Conservation (phyloP, 345 rosid species). For the Rhodomyrtus tomentosa region DNA sequence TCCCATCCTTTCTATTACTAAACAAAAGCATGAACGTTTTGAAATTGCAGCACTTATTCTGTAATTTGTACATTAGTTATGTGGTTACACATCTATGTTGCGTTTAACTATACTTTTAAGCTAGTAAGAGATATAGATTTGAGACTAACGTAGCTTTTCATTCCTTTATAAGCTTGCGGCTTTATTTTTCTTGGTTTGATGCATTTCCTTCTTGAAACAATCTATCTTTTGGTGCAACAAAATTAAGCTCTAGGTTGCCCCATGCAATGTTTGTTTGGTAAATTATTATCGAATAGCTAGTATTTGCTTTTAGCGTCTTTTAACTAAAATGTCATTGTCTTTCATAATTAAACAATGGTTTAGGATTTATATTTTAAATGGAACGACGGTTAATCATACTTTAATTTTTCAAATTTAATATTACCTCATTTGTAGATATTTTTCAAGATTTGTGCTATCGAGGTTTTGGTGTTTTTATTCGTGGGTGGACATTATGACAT, state of each 20-base stretch:
- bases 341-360: background rate
- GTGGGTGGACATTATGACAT: accelerated
- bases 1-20: background rate
- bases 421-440: background rate
- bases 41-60: background rate
- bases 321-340: background rate
- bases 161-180: background rate
- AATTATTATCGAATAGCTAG: background rate
- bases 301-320: background rate
- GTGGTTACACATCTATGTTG: background rate
- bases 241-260: background rate
- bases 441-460: background rate
- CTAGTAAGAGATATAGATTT: background rate
- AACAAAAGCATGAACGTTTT: background rate
- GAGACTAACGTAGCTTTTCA: background rate
- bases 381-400: background rate
- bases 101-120: background rate
- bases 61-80: background rate
- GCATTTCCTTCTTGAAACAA: background rate
- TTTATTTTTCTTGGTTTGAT: background rate
- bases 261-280: background rate
- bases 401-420: background rate
- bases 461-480: background rate
- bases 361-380: background rate
- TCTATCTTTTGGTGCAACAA: background rate